Percentiles rank a stretch among this genome's conserved stretches.
Conservation (phyloP, 2,329 filamentous ascomycete genomes). For the Fusarium sp. region DNA sequence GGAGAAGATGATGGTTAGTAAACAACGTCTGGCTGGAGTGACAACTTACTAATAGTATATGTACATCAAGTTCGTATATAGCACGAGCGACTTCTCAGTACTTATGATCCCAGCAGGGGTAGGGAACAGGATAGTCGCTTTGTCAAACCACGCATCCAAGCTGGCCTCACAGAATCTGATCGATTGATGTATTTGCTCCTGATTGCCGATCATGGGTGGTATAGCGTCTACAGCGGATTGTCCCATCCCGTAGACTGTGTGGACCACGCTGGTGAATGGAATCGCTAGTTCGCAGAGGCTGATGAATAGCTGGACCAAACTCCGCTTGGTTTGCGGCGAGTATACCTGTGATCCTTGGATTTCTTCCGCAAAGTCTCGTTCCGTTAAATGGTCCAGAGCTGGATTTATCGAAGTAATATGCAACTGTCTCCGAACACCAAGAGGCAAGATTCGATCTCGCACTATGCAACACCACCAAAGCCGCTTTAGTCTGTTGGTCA, state of each 20-base stretch:
- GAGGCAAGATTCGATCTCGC: background rate
- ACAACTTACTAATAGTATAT: constrained; percentile 13
- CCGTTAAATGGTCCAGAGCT: background rate
- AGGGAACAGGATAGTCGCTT: constrained; percentile 2
- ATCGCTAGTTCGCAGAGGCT: background rate
- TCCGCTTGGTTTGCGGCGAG: background rate
- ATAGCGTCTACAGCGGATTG: background rate
- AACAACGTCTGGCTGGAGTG: rapidly evolving
- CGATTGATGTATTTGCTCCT: rapidly evolving
- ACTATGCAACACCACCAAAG: background rate
- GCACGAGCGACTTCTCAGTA: constrained; percentile 1
- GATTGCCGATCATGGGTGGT: background rate
- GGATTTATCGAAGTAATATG: background rate
- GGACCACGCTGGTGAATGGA: background rate
- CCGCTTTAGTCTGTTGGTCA: rapidly evolving
- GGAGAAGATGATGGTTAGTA: background rate
- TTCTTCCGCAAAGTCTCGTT: background rate
- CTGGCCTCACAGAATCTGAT: background rate
- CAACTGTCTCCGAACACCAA: background rate
- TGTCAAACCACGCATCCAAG: constrained; percentile 9
- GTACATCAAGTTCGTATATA: constrained; percentile 26
- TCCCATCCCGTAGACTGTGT: background rate
- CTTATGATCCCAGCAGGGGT: constrained; percentile 6
- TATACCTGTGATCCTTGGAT: background rate
- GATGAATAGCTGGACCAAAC: rapidly evolving